phyloP scores from a whole-genome alignment of 176 grass and related monocot species.

The Echinochloa phyllopogon region DNA sequence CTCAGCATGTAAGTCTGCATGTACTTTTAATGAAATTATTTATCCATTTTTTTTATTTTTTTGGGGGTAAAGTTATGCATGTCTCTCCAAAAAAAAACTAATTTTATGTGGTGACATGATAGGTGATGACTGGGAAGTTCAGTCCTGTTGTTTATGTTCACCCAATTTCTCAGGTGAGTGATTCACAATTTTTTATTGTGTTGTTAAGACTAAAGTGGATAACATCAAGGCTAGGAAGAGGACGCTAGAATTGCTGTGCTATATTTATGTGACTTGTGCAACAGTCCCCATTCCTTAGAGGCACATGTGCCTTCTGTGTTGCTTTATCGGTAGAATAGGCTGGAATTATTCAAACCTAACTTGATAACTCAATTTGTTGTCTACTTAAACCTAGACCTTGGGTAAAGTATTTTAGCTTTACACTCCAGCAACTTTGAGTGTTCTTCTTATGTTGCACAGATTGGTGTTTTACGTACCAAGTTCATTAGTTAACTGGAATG shows the following conservation, averaged over 20 bases:
- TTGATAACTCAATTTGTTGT: background rate
- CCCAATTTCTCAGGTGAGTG: constrained; percentile 61
- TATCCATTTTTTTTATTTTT: constrained; percentile 9
- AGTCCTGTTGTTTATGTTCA: constrained; percentile 62
- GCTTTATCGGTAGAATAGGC: background rate
- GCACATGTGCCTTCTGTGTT: background rate
- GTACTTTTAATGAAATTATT: background rate
- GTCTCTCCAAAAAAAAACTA: background rate
- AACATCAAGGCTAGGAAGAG: background rate
- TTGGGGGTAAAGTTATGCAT: background rate
- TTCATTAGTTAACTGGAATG: background rate
- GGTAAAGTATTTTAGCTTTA: constrained; percentile 31
- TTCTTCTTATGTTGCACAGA: constrained; percentile 14
- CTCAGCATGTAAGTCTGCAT: constrained; percentile 57
- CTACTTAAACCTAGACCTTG: background rate
- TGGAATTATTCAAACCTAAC: background rate
- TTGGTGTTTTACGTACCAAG: background rate
- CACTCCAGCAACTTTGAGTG: background rate
- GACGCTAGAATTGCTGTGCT: background rate
- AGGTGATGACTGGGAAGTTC: constrained; percentile 57
- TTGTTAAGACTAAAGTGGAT: constrained; percentile 19
- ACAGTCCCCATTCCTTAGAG: background rate
- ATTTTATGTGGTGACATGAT: constrained; percentile 34
- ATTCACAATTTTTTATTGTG: constrained; percentile 29
- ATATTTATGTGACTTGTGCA: background rate